A percentile compares a stretch with the other conserved stretches of the same genome.
Evolutionary conservation across 2,329 filamentous ascomycete genomes (phyloP).

Genomic region (Nigrospora osmanthi): DNA sequence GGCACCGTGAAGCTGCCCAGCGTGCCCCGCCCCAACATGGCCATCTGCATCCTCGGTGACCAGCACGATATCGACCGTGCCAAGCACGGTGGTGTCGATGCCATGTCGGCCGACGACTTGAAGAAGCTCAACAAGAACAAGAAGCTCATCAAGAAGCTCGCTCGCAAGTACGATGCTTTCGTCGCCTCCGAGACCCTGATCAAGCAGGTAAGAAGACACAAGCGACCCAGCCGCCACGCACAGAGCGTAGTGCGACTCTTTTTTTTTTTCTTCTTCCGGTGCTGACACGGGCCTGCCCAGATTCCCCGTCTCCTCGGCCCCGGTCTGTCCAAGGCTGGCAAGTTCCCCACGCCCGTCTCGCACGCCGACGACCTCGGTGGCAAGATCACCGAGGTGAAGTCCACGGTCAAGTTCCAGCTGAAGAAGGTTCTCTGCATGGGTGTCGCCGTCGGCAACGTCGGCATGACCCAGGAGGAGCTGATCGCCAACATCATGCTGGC

Average conservation of each 20-base stretch:
- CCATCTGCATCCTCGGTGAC: slow-evolving; percentile 62
- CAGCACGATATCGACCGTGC: slow-evolving; percentile 99
- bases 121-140: slow-evolving; percentile 99
- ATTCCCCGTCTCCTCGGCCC: slow-evolving; percentile 92
- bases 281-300: too few species aligned
- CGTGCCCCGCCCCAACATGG: slow-evolving; percentile 86
- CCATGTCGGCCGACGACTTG: slow-evolving; percentile 96
- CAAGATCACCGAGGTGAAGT: slow-evolving; percentile 99
- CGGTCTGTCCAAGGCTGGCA: slow-evolving; percentile 98
- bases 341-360: slow-evolving; percentile 98
- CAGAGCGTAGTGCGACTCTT: too few species aligned
- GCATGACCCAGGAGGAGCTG: slow-evolving; percentile 92
- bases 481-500: slow-evolving; percentile 99
- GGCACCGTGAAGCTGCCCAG: slow-evolving; percentile 94
- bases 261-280: too few species aligned
- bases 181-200: slow-evolving; percentile 94
- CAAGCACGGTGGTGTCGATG: slow-evolving; percentile 97
- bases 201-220: slow-evolving; percentile 69
- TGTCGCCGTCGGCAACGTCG: slow-evolving; percentile 98
- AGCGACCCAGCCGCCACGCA: too few species aligned
- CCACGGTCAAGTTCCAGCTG: slow-evolving; percentile 99
- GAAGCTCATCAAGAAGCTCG: slow-evolving; percentile 99
- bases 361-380: slow-evolving; percentile 87
- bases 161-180: slow-evolving; percentile 99
- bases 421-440: slow-evolving; percentile 99